phyloP scores from a whole-genome alignment of 495 filamentous ascomycete species.

The Hypoxylon fragiforme region DNA sequence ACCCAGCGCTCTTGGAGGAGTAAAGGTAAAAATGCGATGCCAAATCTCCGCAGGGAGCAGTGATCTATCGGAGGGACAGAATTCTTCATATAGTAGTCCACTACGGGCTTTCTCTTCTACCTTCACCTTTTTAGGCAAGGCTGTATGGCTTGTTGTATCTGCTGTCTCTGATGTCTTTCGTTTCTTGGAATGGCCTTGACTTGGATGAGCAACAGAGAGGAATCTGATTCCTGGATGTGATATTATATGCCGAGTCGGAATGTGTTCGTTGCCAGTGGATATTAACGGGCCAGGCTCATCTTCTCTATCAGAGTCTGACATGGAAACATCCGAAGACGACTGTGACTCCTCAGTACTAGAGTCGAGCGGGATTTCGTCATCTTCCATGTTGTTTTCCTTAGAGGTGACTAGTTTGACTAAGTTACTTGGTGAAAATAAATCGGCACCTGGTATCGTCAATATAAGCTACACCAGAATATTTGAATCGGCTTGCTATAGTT shows the following conservation, averaged over 20 bases:
- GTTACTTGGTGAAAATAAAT: conserved; percentile 3
- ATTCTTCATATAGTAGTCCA: not conserved
- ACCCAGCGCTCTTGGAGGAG: conserved; percentile 53
- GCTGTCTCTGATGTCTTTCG: conserved; percentile 38
- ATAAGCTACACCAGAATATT: conserved; percentile 2
- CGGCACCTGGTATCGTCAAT: conserved; percentile 6
- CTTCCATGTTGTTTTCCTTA: too few species aligned
- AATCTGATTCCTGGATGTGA: not conserved
- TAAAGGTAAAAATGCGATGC: conserved; percentile 59
- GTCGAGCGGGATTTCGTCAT: conserved; percentile 26
- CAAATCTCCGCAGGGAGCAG: conserved; percentile 55
- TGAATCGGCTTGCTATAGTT: not conserved
- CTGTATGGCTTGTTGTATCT: conserved; percentile 12
- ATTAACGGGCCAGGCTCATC: conserved; percentile 5
- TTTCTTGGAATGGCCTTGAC: conserved; percentile 38
- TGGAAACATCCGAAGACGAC: conserved; percentile 20
- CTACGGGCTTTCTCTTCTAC: conserved; percentile 28
- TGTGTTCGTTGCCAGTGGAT: conserved; percentile 9
- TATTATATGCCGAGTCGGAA: conserved; percentile 7
- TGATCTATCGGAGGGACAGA: conserved; percentile 39
- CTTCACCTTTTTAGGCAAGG: conserved; percentile 43
- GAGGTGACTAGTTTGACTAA: too few species aligned
- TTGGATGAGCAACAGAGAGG: conserved; percentile 2
- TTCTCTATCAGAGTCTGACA: conserved; percentile 19
- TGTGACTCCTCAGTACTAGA: conserved; percentile 22